Evolutionary conservation across 139 green algal genomes (phyloP).

Genomic region (Picochlorum costavermella): DNA sequence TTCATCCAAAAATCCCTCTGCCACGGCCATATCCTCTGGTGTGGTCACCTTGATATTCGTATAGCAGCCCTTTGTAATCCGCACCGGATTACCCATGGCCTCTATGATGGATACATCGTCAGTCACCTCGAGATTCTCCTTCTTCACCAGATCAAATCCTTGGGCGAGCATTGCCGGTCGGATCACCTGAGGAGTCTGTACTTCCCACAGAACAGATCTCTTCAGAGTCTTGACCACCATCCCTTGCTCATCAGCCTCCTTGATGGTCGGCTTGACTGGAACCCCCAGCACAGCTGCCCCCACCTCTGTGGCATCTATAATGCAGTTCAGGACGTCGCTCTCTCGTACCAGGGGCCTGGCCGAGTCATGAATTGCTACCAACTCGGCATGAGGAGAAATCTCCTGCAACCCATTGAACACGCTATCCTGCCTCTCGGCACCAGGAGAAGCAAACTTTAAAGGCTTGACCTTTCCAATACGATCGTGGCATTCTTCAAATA

Average conservation of each 20-base stretch:
- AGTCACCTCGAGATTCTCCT: slow-evolving; percentile 80
- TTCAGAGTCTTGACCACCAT: slow-evolving; percentile 83
- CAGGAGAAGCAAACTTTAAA: slow-evolving; percentile 80
- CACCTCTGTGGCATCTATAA: slow-evolving; percentile 36
- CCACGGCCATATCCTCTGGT: slow-evolving; percentile 77
- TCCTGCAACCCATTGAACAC: slow-evolving; percentile 77
- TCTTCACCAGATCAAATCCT: slow-evolving; percentile 76
- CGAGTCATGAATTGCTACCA: slow-evolving; percentile 94
- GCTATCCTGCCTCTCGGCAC: slow-evolving; percentile 89
- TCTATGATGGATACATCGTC: slow-evolving; percentile 98
- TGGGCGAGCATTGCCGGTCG: slow-evolving; percentile 62
- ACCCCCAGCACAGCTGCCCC: slow-evolving; percentile 95
- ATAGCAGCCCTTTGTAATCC: slow-evolving; percentile 85
- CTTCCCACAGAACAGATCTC: slow-evolving; percentile 85
- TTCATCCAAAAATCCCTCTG: slow-evolving; percentile 66
- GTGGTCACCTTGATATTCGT: slow-evolving; percentile 97
- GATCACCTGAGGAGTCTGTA: slow-evolving; percentile 95
- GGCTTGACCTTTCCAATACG: slow-evolving; percentile 18
- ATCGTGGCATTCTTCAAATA: slow-evolving; percentile 42
- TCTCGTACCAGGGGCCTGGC: slow-evolving; percentile 75
- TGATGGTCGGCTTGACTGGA: slow-evolving; percentile 93
- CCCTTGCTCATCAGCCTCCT: slow-evolving; percentile 64
- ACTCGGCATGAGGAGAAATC: slow-evolving; percentile 22
- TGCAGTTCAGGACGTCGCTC: slow-evolving; percentile 46
- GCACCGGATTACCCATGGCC: slow-evolving; percentile 80